phyloP scores from a whole-genome alignment of 1,139 yeast species.

The Candida labiduridarum region DNA sequence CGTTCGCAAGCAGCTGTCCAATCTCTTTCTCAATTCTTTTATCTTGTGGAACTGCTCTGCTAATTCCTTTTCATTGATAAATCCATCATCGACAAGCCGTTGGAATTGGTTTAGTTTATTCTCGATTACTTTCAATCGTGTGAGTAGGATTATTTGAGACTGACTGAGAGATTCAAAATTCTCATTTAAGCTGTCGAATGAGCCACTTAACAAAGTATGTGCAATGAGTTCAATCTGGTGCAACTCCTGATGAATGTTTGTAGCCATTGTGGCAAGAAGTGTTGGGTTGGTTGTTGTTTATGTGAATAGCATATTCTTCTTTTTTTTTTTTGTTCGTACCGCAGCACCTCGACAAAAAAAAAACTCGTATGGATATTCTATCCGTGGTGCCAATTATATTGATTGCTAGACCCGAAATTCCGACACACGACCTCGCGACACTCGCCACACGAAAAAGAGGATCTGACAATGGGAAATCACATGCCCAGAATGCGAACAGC shows the following conservation, averaged over 20 bases:
- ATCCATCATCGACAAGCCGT: constrained; percentile 17
- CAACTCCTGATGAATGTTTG: constrained; percentile 24
- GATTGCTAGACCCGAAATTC: no score
- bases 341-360: no score
- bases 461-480: no score
- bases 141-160: constrained; percentile 55
- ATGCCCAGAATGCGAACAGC: no score
- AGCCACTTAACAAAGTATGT: constrained; percentile 54
- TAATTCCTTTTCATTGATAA: constrained; percentile 26
- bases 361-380: no score
- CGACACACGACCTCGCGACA: no score
- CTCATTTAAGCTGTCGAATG: constrained; percentile 53
- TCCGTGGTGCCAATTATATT: no score
- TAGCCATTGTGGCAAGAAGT: background rate
- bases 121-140: constrained; percentile 49
- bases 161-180: constrained; percentile 56
- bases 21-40: constrained; percentile 32
- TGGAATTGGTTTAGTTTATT: constrained; percentile 32
- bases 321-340: no score
- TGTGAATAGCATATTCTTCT: no score
- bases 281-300: background rate
- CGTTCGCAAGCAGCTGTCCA: constrained; percentile 31
- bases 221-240: constrained; percentile 62
- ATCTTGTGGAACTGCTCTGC: constrained; percentile 34
- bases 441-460: no score